phyloP scores from a whole-genome alignment of 2,329 filamentous ascomycete genomes.

The Fusarium ramigenum region DNA sequence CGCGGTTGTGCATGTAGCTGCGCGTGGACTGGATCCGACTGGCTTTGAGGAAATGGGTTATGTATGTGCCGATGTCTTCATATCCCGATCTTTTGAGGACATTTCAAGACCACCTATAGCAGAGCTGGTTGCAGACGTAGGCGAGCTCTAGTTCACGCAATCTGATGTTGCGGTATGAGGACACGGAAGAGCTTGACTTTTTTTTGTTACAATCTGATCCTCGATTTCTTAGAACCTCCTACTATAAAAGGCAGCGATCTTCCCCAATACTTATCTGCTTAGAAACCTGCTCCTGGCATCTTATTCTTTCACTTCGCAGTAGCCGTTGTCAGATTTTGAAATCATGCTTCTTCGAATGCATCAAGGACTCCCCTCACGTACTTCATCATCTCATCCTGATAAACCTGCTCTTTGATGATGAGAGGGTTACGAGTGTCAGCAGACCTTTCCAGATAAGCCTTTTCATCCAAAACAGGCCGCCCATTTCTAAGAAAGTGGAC shows the following conservation, averaged over 20 bases:
- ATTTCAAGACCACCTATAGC: neutral
- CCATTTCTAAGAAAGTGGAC: neutral
- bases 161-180: neutral
- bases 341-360: neutral
- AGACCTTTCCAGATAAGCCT: neutral
- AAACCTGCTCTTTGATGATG: neutral
- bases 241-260: neutral
- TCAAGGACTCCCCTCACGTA: neutral
- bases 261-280: neutral
- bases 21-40: neutral
- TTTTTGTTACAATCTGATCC: accelerated
- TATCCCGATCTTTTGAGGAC: neutral
- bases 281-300: neutral
- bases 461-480: neutral
- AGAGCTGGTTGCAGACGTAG: neutral
- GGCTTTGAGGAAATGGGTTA: neutral
- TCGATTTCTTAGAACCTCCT: no score
- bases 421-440: neutral
- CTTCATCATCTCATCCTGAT: neutral
- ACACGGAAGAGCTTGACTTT: neutral
- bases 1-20: neutral
- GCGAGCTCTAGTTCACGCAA: neutral
- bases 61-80: neutral
- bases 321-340: neutral
- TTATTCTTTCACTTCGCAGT: no score